These are phyloP conservation scores for Vaccinium darrowii DNA, from an alignment of 148 eudicot species.

Conservation along the genomic window DNA sequence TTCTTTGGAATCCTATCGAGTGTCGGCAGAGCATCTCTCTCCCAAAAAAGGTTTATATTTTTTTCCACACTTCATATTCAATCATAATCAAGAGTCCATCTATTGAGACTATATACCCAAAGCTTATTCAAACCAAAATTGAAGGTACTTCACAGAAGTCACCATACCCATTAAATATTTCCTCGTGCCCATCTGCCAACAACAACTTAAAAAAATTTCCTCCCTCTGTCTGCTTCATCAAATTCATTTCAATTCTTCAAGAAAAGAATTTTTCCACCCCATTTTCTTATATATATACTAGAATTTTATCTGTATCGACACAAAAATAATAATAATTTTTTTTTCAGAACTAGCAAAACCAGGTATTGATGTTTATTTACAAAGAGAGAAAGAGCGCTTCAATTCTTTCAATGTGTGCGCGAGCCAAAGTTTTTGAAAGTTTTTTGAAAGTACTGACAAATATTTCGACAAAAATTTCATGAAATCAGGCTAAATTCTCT, in stretches of 20 bases:
- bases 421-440: too few species aligned
- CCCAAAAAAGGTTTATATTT: not conserved
- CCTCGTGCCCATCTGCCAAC: not conserved
- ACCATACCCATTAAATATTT: not conserved
- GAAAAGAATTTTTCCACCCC: too few species aligned
- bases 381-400: too few species aligned
- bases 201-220: not conserved
- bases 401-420: too few species aligned
- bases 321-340: too few species aligned
- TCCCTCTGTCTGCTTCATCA: not conserved
- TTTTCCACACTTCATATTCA: not conserved
- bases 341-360: too few species aligned
- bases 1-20: not conserved
- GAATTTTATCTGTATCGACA: too few species aligned
- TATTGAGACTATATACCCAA: not conserved
- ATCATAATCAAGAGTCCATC: not conserved
- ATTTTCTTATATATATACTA: too few species aligned
- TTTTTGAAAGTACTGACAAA: too few species aligned
- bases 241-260: not conserved
- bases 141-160: not conserved
- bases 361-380: too few species aligned
- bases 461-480: too few species aligned
- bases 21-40: conserved; percentile 12
- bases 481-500: too few species aligned
- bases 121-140: not conserved